phyloP scores from a whole-genome alignment of 2,329 filamentous ascomycete species.

The Diplocarpon rosae region DNA sequence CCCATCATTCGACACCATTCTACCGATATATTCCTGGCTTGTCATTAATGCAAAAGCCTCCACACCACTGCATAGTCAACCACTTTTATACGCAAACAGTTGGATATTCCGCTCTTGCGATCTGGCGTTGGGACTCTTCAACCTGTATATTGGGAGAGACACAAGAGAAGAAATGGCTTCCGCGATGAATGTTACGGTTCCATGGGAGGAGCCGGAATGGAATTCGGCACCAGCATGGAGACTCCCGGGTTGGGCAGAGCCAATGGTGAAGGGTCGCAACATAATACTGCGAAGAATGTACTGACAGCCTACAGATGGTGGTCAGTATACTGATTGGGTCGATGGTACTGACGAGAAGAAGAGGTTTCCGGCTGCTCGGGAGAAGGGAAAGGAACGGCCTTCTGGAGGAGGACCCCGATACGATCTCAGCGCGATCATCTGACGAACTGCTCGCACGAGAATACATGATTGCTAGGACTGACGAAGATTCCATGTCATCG shows the following conservation, averaged over 20 bases:
- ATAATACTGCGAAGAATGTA: background rate
- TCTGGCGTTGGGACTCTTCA: too few relatives aligned
- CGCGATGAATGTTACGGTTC: slow-evolving; percentile 9
- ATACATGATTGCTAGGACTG: slow-evolving; percentile 16
- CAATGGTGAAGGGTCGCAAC: slow-evolving; percentile 18
- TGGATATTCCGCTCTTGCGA: too few relatives aligned
- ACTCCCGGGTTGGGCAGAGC: slow-evolving; percentile 27
- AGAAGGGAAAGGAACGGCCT: slow-evolving; percentile 11
- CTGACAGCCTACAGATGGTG: slow-evolving; percentile 20
- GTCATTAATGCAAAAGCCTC: too few relatives aligned
- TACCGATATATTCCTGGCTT: too few relatives aligned
- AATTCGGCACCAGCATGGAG: slow-evolving; percentile 25
- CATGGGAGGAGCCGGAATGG: slow-evolving; percentile 25
- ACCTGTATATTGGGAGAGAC: too few relatives aligned
- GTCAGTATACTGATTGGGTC: slow-evolving; percentile 25
- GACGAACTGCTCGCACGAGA: slow-evolving; percentile 23
- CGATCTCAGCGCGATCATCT: slow-evolving; percentile 23
- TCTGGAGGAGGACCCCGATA: slow-evolving; percentile 20
- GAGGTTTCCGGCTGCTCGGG: slow-evolving; percentile 20
- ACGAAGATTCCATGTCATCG: slow-evolving; percentile 16
- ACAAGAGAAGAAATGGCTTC: too few relatives aligned
- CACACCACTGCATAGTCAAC: too few relatives aligned
- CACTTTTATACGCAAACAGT: too few relatives aligned
- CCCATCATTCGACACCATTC: too few relatives aligned
- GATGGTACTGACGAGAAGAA: slow-evolving; percentile 25